A percentile compares a stretch with the other conserved stretches of the same genome.
Conservation (phyloP, 73 alveolate genomes). For the Uronychia binucleata region DNA sequence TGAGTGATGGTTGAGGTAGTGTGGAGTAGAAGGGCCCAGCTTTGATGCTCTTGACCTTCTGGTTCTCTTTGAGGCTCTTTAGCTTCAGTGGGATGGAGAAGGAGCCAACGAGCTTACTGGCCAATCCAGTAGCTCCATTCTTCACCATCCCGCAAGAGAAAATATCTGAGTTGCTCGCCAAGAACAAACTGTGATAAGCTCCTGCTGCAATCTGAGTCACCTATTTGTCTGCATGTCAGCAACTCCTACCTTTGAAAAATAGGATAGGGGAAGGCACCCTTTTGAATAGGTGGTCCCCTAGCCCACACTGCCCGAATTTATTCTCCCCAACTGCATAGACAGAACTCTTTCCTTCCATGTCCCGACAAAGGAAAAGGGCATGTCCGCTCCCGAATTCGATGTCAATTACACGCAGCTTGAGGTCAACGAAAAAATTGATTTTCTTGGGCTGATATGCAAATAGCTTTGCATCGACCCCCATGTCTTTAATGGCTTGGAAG, state of each 20-base stretch:
- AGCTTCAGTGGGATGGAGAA: too few relatives aligned
- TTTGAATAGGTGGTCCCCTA: background rate
- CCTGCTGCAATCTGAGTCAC: background rate
- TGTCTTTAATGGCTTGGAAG: background rate
- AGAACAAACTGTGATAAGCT: background rate
- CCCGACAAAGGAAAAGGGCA: background rate
- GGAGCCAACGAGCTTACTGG: too few relatives aligned
- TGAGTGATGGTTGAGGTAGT: too few relatives aligned
- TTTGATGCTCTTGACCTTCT: too few relatives aligned
- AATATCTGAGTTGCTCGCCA: background rate
- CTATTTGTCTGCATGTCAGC: background rate
- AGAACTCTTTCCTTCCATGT: background rate
- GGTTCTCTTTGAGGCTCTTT: too few relatives aligned
- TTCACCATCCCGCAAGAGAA: background rate
- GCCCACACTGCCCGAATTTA: background rate
- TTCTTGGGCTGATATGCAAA: background rate
- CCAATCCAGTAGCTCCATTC: background rate
- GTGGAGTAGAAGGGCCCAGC: too few relatives aligned
- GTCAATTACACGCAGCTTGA: background rate
- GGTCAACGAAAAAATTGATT: background rate
- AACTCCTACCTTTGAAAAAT: background rate
- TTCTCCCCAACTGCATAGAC: background rate
- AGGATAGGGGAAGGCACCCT: background rate
- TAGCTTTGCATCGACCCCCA: too few relatives aligned
- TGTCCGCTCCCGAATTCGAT: background rate